Base-by-base conservation (phyloP, 2,329 filamentous ascomycete genomes). In the Esteya vermicola region DNA sequence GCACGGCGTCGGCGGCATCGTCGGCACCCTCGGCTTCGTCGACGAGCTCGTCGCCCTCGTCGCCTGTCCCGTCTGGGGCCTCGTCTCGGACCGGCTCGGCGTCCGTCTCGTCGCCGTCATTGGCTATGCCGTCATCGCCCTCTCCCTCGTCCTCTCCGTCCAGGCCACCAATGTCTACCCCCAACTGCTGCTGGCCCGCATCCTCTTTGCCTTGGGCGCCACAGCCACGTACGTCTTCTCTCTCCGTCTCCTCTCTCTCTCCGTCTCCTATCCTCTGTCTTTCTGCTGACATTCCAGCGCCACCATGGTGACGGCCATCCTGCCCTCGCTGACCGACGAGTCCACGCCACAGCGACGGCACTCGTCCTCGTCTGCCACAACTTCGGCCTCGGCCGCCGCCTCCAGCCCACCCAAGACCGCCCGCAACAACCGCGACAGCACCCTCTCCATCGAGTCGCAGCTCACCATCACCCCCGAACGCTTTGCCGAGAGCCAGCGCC, bases 291-390 rank as follows among this genome's bases (percentile, higher is more conserved):
- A 16, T 19, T 39, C 21, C 41, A 76, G 72, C 6, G 72, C 86
- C 13, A 96, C 91, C 1, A 98, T 98, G 91, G 91, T 98, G 18
- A 96, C 91, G 9, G 91, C 91, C 4, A 85, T 93, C 34, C 67
- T 98, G 20, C 91, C 91, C 2, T 78, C 72, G 10, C 60, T 81
- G 48, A 78, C 75, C 6, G 70, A 71, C 46, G 70, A 74, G 25
- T 60, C 54, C 30, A 47, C 4, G 45, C 43, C 68, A 72, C 22
- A 58, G 51, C 36, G 46, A 39, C 44, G 52, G 25, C 14, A n/a
- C n/a, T n/a, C n/a, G n/a, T n/a, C n/a, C n/a, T n/a, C n/a, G n/a
- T n/a, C n/a, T n/a, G n/a, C n/a, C n/a, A n/a, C n/a, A n/a, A n/a
- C n/a, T n/a, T n/a, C n/a, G n/a, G n/a, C n/a, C n/a, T n/a, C n/a